A percentile compares a stretch with the other conserved stretches of the same genome.
Evolutionary conservation across 495 filamentous ascomycete species (phyloP).

Genomic region (Podospora sp.): DNA sequence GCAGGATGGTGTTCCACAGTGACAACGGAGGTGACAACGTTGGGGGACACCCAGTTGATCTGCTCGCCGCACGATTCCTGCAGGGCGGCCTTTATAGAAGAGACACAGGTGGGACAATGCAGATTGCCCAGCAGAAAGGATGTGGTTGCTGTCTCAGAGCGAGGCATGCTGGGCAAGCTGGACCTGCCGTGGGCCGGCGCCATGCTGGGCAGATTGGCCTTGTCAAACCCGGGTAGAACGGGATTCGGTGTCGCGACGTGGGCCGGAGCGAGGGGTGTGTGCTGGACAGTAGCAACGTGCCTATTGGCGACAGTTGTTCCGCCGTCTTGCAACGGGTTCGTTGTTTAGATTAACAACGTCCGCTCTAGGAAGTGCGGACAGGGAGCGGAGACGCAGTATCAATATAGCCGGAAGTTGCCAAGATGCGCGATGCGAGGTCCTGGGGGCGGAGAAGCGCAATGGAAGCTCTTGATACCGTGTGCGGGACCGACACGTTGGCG

Average conservation of each 20-base stretch:
- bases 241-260: background rate
- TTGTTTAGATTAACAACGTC: slow-evolving; percentile 30
- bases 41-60: slow-evolving; percentile 57
- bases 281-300: background rate
- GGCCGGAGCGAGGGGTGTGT: background rate
- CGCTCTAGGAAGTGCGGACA: slow-evolving; percentile 35
- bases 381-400: slow-evolving; percentile 4
- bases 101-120: slow-evolving; percentile 64
- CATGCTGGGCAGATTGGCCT: slow-evolving; percentile 28
- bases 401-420: slow-evolving; percentile 39
- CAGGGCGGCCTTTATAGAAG: slow-evolving; percentile 55
- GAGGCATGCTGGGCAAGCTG: slow-evolving; percentile 12
- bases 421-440: slow-evolving; percentile 15
- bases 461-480: background rate
- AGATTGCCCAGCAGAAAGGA: slow-evolving; percentile 58
- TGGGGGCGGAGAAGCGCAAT: slow-evolving; percentile 6
- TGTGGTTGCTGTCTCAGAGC: slow-evolving; percentile 41
- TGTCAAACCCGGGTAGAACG: slow-evolving; percentile 24
- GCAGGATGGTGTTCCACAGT: slow-evolving; percentile 41
- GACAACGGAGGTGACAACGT: slow-evolving; percentile 59
- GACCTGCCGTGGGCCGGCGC: slow-evolving; percentile 23
- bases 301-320: slow-evolving; percentile 13
- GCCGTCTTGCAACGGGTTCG: slow-evolving; percentile 13
- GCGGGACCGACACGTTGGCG: background rate
- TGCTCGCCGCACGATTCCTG: slow-evolving; percentile 39